Evolutionary conservation across 768 basidiomycete species (phyloP).

Genomic region (Multifurca ochricompacta): DNA sequence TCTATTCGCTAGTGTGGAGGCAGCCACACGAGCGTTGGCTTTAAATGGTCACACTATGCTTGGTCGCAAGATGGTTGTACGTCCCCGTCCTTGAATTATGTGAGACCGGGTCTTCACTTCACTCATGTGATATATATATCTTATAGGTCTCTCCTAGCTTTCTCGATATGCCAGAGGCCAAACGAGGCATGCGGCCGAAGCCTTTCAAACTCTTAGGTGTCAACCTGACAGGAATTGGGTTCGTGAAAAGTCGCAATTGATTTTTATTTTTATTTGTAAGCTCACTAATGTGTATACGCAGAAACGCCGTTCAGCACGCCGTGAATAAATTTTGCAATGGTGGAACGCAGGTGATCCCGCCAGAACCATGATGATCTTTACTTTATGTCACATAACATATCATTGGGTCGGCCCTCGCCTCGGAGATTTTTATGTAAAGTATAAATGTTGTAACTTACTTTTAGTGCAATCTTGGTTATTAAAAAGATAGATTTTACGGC

Average conservation of each 20-base stretch:
- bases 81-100: too few species aligned
- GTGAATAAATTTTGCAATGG: background rate
- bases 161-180: constrained; percentile 7
- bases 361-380: background rate
- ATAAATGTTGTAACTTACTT: too few species aligned
- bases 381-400: background rate
- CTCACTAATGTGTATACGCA: background rate
- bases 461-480: too few species aligned
- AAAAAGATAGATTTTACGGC: background rate
- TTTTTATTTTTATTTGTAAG: background rate
- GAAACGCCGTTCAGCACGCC: background rate
- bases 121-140: background rate
- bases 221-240: constrained; percentile 2
- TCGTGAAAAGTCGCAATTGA: background rate
- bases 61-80: constrained; percentile 5
- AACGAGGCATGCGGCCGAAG: background rate
- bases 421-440: too few species aligned
- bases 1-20: background rate
- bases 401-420: too few species aligned
- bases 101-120: too few species aligned
- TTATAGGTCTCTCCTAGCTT: constrained; percentile 12
- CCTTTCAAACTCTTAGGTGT: background rate
- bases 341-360: background rate
- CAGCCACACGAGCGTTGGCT: background rate
- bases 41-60: background rate